Conservation (phyloP, 2,329 filamentous ascomycete genomes). For the Fusarium continuum region DNA sequence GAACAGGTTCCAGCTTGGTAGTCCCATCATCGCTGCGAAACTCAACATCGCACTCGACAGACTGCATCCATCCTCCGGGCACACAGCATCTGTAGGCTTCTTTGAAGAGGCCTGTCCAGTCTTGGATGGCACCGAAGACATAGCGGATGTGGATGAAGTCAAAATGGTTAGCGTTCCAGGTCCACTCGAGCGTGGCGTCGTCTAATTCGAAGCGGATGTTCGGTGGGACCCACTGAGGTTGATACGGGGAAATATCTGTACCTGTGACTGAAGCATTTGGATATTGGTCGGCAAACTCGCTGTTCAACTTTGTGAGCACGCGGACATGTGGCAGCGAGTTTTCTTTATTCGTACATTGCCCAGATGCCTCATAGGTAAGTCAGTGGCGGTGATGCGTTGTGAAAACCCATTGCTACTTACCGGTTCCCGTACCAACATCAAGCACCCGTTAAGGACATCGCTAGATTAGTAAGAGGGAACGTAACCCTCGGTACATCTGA, state of each 20-base stretch:
- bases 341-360: too few relatives aligned
- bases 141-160: conserved; percentile 27
- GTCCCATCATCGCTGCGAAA: conserved; percentile 18
- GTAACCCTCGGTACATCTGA: too few relatives aligned
- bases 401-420: neutral
- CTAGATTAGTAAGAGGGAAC: too few relatives aligned
- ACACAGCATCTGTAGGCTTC: conserved; percentile 15
- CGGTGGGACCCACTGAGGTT: conserved; percentile 22
- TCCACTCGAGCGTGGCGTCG: conserved; percentile 17
- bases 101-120: conserved; percentile 9
- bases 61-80: conserved; percentile 21
- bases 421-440: conserved; percentile 16
- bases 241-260: conserved; percentile 21
- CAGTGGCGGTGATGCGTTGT: fast-evolving
- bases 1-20: neutral
- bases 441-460: too few relatives aligned
- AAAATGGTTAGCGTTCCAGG: conserved; percentile 4
- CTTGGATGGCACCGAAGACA: conserved; percentile 12
- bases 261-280: conserved; percentile 7
- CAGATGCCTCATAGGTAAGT: conserved; percentile 1
- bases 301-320: neutral
- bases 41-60: conserved; percentile 18
- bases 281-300: conserved; percentile 25
- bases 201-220: conserved; percentile 25
- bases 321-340: too few relatives aligned